A percentile compares a stretch with the other conserved stretches of the same genome.
Conservation (phyloP, 1,284 basidiomycete species). For the Mycena sp. region DNA sequence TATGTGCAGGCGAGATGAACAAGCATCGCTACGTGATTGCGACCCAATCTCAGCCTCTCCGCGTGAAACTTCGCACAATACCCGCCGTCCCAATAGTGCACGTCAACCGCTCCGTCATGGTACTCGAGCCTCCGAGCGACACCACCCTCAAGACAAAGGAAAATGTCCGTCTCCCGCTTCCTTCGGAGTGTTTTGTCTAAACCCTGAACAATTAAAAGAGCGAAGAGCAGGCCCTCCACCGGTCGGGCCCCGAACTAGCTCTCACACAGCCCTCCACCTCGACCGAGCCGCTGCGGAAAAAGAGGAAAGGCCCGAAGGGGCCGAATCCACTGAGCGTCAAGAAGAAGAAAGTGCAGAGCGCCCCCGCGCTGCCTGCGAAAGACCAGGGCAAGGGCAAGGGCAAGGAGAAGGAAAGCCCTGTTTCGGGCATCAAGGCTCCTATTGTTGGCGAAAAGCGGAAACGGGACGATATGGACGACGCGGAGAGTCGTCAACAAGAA, state of each 20-base stretch:
- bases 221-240: conserved; percentile 63
- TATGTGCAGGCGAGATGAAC: conserved; percentile 77
- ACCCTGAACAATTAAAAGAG: conserved; percentile 47
- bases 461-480: conserved; percentile 46
- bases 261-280: conserved; percentile 45
- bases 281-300: conserved; percentile 58
- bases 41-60: conserved; percentile 78
- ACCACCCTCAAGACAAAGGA: conserved; percentile 78
- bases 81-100: conserved; percentile 90
- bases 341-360: conserved; percentile 70
- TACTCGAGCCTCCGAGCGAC: conserved; percentile 88
- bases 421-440: neutral
- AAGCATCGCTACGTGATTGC: conserved; percentile 92
- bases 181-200: conserved; percentile 4
- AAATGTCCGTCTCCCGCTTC: conserved; percentile 38
- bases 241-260: conserved; percentile 56
- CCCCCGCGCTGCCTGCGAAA: conserved; percentile 18
- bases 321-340: conserved; percentile 95
- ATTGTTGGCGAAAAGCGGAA: conserved; percentile 45
- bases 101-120: conserved; percentile 89
- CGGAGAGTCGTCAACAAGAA: conserved; percentile 43
- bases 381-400: conserved; percentile 32
- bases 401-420: conserved; percentile 24
- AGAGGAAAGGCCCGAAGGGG: conserved; percentile 80
- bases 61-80: conserved; percentile 70